Conservation (phyloP, 2,329 filamentous ascomycete species). For the Neonectria neomacrospora region DNA sequence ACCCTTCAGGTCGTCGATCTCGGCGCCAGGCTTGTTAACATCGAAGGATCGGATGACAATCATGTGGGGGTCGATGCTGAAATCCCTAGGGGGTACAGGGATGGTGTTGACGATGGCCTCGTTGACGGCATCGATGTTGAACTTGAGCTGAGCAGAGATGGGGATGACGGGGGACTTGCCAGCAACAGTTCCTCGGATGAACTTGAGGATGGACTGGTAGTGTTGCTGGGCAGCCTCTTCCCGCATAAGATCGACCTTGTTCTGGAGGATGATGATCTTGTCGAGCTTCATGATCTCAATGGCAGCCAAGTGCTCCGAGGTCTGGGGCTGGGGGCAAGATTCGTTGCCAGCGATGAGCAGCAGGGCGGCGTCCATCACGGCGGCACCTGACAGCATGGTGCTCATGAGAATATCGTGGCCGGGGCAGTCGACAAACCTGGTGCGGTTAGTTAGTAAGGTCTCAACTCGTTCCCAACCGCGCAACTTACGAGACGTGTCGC, state of each 20-base stretch:
- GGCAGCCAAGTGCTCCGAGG: constrained; percentile 96
- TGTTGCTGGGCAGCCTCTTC: constrained; percentile 94
- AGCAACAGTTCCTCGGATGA: constrained; percentile 96
- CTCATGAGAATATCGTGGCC: constrained; percentile 99
- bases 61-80: constrained; percentile 93
- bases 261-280: constrained; percentile 99
- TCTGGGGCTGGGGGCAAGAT: constrained; percentile 97
- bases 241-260: constrained; percentile 99
- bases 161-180: constrained; percentile 96
- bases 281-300: constrained; percentile 99
- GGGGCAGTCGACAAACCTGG: constrained; percentile 95
- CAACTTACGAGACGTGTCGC: constrained; percentile 88
- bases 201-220: constrained; percentile 97
- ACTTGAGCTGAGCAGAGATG: constrained; percentile 97
- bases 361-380: constrained; percentile 98
- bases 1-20: constrained; percentile 98
- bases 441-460: constrained; percentile 39
- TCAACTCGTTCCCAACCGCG: background rate
- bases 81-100: constrained; percentile 90
- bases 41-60: constrained; percentile 99
- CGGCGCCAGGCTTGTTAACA: constrained; percentile 99
- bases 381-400: constrained; percentile 99
- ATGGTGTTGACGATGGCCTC: constrained; percentile 96
- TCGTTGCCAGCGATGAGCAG: constrained; percentile 98
- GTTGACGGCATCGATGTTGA: constrained; percentile 99